Percentiles rank a stretch among this genome's conserved stretches.
Conservation (phyloP, 2,329 filamentous ascomycete species). For the Didymella glomerata region DNA sequence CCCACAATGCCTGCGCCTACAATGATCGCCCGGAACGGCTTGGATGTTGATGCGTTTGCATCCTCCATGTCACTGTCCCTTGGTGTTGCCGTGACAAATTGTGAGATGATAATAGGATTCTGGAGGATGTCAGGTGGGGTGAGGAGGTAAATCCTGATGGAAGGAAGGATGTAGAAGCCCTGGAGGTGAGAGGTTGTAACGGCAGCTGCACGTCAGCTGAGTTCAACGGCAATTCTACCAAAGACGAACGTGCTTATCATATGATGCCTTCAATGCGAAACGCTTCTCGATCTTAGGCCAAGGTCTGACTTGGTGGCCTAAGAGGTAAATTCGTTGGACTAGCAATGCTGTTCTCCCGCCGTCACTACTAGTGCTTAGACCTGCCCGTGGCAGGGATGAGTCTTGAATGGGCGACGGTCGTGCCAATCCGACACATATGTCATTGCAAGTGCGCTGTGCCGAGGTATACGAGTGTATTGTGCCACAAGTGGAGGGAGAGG, state of each 20-base stretch:
- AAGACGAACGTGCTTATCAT: neutral
- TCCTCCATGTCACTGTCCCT: conserved; percentile 10
- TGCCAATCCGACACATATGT: neutral
- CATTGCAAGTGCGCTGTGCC: neutral
- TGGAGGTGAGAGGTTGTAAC: neutral
- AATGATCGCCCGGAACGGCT: conserved; percentile 28
- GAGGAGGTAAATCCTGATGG: no score
- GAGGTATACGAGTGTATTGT: neutral
- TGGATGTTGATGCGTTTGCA: conserved; percentile 8
- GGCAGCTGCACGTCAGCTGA: neutral
- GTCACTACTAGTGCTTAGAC: conserved; percentile 5
- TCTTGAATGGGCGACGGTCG: neutral
- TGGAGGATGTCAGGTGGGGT: neutral
- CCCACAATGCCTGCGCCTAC: conserved; percentile 34
- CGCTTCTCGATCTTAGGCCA: neutral
- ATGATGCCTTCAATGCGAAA: neutral
- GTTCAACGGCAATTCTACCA: no score
- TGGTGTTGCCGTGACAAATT: neutral
- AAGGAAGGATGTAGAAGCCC: neutral
- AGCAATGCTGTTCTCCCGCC: neutral
- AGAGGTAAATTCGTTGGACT: neutral
- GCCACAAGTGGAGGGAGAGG: neutral
- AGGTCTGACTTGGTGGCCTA: conserved; percentile 7
- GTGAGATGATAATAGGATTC: neutral
- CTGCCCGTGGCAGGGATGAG: neutral